Percentiles rank a stretch among this genome's conserved stretches.
Conservation (phyloP, 345 rosid genomes). For the Angophora floribunda region DNA sequence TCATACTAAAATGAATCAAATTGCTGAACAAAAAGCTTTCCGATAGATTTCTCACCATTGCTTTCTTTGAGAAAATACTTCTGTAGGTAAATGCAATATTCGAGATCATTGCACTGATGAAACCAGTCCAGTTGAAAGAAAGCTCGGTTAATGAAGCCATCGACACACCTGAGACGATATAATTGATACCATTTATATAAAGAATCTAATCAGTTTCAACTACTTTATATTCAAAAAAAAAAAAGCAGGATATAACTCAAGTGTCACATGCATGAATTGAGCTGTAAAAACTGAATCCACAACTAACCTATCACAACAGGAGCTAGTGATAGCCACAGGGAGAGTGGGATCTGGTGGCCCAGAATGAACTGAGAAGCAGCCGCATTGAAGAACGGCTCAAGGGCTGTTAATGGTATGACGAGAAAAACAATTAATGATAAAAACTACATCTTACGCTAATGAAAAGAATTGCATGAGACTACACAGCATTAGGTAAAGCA, state of each 20-base stretch:
- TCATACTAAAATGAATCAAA: neutral
- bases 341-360: conserved; percentile 72
- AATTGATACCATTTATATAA: neutral
- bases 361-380: conserved; percentile 89
- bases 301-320: conserved; percentile 81
- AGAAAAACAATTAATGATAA: neutral
- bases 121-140: conserved; percentile 93
- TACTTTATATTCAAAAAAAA: neutral
- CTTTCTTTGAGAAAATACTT: conserved; percentile 94
- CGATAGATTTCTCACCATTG: conserved; percentile 49
- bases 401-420: conserved; percentile 34
- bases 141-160: conserved; percentile 92
- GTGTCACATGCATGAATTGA: neutral
- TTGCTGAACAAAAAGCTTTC: neutral
- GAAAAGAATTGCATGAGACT: neutral
- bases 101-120: conserved; percentile 97
- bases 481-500: neutral
- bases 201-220: neutral
- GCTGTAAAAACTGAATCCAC: neutral
- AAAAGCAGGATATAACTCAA: neutral
- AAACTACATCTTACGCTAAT: neutral
- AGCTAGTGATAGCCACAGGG: conserved; percentile 86
- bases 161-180: conserved; percentile 47
- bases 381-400: conserved; percentile 97
- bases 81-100: conserved; percentile 92